Percentiles rank a stretch among this genome's conserved stretches.
Evolutionary conservation across 23 red algal genomes (phyloP).

Genomic region (Gracilaria domingensis): DNA sequence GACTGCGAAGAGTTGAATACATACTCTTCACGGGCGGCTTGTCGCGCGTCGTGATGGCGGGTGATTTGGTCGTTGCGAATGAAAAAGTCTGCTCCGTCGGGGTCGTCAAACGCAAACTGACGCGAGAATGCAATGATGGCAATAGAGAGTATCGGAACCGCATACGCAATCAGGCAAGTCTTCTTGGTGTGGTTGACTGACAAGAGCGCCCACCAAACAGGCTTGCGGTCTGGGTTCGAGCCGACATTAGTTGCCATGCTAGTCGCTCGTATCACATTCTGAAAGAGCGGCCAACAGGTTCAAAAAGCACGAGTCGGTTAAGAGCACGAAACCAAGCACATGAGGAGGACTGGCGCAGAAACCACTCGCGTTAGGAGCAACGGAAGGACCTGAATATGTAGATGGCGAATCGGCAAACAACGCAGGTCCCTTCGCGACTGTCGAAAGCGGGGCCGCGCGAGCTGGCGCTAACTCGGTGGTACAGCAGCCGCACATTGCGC

Average conservation of each 20-base stretch:
- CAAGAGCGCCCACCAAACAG: slow-evolving; percentile 27
- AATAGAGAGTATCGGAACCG: slow-evolving; percentile 33
- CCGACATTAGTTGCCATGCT: neutral
- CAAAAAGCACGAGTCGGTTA: neutral
- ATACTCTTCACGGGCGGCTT: slow-evolving; percentile 48
- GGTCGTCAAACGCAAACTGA: slow-evolving; percentile 44
- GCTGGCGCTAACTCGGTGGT: neutral
- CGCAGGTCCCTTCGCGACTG: neutral
- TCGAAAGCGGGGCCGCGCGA: too few relatives aligned
- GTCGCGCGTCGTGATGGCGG: slow-evolving; percentile 37
- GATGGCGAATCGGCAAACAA: too few relatives aligned
- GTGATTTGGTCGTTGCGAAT: slow-evolving; percentile 59
- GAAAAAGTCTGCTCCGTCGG: slow-evolving; percentile 42
- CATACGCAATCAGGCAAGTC: slow-evolving; percentile 43
- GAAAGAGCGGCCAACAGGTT: neutral
- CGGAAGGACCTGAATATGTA: neutral
- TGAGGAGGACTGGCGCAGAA: neutral
- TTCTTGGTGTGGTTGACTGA: slow-evolving; percentile 66
- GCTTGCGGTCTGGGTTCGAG: neutral
- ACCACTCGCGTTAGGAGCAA: neutral
- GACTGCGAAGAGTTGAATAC: neutral
- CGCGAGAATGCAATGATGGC: slow-evolving; percentile 38
- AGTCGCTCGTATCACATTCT: neutral
- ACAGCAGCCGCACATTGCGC: neutral
- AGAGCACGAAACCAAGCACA: neutral